Percentiles rank a stretch among this genome's conserved stretches.
Evolutionary conservation across 2,329 filamentous ascomycete genomes (phyloP).

Genomic region (Cordyceps javanica): DNA sequence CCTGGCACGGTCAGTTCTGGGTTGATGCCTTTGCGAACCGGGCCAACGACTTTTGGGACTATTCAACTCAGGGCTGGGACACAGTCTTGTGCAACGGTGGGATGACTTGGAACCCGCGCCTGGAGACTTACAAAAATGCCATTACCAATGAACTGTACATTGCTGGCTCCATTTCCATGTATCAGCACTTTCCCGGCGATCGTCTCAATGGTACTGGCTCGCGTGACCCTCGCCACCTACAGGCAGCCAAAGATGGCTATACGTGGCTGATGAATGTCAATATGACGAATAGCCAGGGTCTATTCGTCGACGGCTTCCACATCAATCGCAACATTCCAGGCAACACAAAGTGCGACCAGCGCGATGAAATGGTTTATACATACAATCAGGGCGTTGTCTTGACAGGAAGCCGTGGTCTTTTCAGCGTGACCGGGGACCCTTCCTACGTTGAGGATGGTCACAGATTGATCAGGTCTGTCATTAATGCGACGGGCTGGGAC

Average conservation of each 20-base stretch:
- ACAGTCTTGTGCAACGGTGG: constrained; percentile 74
- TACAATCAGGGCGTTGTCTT: constrained; percentile 94
- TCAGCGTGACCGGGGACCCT: constrained; percentile 66
- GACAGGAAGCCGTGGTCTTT: constrained; percentile 73
- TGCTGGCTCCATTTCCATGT: constrained; percentile 81
- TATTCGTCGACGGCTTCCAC: constrained; percentile 87
- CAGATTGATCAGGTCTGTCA: constrained; percentile 64
- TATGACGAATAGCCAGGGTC: constrained; percentile 70
- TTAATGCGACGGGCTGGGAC: constrained; percentile 72
- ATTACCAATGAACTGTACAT: constrained; percentile 93
- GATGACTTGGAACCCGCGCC: constrained; percentile 81
- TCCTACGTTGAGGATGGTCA: constrained; percentile 76
- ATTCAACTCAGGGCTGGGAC: constrained; percentile 77
- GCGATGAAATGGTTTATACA: constrained; percentile 87
- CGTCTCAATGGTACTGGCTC: constrained; percentile 62
- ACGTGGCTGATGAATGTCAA: constrained; percentile 71
- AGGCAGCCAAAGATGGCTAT: constrained; percentile 72
- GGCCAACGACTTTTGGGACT: constrained; percentile 77
- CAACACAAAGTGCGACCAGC: constrained; percentile 68
- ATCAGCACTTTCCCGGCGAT: constrained; percentile 80
- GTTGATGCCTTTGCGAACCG: constrained; percentile 73
- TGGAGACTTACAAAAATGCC: constrained; percentile 87
- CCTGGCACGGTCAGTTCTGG: constrained; percentile 76
- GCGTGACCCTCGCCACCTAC: constrained; percentile 59
- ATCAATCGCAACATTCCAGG: constrained; percentile 57